Base-by-base conservation (phyloP, 108 stramenopile genomes). In the Cyclostephanos tholiformis region DNA sequence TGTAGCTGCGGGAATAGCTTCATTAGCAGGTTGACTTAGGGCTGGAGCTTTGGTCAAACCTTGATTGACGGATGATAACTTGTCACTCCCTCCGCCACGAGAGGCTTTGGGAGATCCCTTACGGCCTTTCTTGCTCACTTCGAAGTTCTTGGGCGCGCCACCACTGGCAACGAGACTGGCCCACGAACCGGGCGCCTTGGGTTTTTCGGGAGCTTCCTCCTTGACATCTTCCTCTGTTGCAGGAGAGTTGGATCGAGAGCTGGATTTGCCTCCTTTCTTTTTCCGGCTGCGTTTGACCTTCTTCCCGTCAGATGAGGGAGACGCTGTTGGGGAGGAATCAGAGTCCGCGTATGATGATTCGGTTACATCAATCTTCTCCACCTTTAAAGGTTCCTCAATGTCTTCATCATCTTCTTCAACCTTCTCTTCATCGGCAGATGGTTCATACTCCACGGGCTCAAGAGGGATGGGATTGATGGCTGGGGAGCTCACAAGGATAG, bases 131-230 rank as follows among this genome's bases (percentile, higher is more conserved):
- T 67, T 62, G 56, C 69, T 77, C 36, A 38, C 71, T 19, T 55
- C 69, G 11, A 63, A 27, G 46, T 13, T 39, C 69, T 74, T 67
- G 43, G 53, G 71, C 39, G 67, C 62, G 35, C 83, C 69, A 30
- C 89, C 82, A 22, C 87, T 80, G 2, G 89, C 92, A 19, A 91
- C 92, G 63, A 93, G 75, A 62, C 89, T 91, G 4, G 92, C 92
- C 92, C 92, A 94, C 20, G 92, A 91, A 19, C 90, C 87, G 23
- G 89, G 87, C 39, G 87, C 59, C 75, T 83, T 86, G 60, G 75
- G 70, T 56, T 76, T 76, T 67, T 77, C 76, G 3, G 60, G 58
- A 16, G 35, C 50, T 56, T 72, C 67, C 17, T 58, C 74, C 52
- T 71, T 74, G 52, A 59, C 20, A 39, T 14, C 43, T 23, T 46